Percentiles rank a stretch among this genome's conserved stretches.
Evolutionary conservation across 192 early-diverging fungal genomes (phyloP).

Genomic region (Entomortierella lignicola): DNA sequence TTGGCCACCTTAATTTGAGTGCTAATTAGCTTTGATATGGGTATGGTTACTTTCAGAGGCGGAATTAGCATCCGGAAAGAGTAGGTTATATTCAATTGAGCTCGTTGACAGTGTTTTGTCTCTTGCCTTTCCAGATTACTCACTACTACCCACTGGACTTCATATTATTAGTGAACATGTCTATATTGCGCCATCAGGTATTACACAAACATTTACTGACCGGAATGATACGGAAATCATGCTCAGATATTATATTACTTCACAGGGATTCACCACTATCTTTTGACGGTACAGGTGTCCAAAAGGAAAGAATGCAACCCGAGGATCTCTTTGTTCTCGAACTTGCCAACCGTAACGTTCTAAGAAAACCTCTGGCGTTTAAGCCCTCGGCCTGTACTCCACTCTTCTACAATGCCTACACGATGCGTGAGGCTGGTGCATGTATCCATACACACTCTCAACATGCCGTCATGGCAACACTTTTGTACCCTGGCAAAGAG

Average conservation of each 20-base stretch:
- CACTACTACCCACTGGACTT: background rate
- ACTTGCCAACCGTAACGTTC: constrained; percentile 62
- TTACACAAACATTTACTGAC: too few species aligned
- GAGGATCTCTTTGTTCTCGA: constrained; percentile 88
- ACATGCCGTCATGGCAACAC: constrained; percentile 92
- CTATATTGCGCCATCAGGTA: constrained; percentile 87
- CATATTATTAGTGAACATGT: constrained; percentile 66
- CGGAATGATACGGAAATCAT: too few species aligned
- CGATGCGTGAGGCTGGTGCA: constrained; percentile 83
- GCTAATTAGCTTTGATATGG: too few species aligned
- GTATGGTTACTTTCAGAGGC: too few species aligned
- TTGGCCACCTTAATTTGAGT: too few species aligned
- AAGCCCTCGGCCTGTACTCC: constrained; percentile 96
- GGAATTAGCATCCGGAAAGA: constrained; percentile 84
- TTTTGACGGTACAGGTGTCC: constrained; percentile 86
- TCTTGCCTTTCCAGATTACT: constrained; percentile 1
- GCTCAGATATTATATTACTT: too few species aligned
- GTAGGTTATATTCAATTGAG: constrained; percentile 49
- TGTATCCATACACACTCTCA: constrained; percentile 99
- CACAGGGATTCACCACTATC: too few species aligned
- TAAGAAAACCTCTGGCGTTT: constrained; percentile 77
- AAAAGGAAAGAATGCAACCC: constrained; percentile 93
- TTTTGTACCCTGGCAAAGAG: constrained; percentile 77
- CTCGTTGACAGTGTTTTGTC: background rate
- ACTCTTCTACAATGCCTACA: constrained; percentile 94